Percentiles rank a stretch among this genome's conserved stretches.
These are phyloP conservation scores for Mycena amicta DNA, from an alignment of 768 basidiomycete genomes.

Conservation along the genomic window DNA sequence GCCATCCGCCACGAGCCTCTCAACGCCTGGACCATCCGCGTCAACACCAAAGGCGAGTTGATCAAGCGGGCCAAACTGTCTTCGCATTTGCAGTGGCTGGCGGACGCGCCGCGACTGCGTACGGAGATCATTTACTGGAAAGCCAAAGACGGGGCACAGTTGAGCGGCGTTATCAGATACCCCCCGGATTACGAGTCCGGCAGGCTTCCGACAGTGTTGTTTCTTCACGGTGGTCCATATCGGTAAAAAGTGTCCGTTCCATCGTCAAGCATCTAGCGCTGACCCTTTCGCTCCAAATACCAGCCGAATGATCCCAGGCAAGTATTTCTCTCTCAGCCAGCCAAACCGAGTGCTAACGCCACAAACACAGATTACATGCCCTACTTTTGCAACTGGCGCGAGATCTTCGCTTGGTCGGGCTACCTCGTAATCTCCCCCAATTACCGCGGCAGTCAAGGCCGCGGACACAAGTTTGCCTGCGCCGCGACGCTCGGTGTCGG, in stretches of 20 bases:
- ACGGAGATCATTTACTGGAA: constrained; percentile 34
- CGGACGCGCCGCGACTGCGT: constrained; percentile 26
- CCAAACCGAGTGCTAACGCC: too few species aligned
- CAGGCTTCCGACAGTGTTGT: constrained; percentile 32
- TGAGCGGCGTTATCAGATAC: constrained; percentile 37
- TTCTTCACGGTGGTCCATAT: constrained; percentile 38
- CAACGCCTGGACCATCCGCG: constrained; percentile 37
- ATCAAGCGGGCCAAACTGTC: constrained; percentile 29
- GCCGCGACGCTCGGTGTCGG: constrained; percentile 35
- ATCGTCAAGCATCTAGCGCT: too few species aligned
- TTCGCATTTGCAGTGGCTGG: constrained; percentile 36
- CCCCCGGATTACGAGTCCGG: constrained; percentile 28
- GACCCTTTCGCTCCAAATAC: too few species aligned
- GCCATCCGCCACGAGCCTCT: constrained; percentile 34
- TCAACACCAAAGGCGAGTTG: constrained; percentile 19
- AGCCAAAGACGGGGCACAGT: constrained; percentile 30
- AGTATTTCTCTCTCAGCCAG: too few species aligned
- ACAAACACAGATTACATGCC: constrained; percentile 38
- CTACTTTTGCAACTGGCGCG: constrained; percentile 42
- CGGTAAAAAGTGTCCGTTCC: too few species aligned
- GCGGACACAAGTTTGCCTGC: constrained; percentile 35
- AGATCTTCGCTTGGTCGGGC: constrained; percentile 35
- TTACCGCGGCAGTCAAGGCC: constrained; percentile 39
- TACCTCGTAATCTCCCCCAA: constrained; percentile 40
- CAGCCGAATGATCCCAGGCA: too few species aligned